Evolutionary conservation across 2,329 filamentous ascomycete species (phyloP), one percentile per base, ranked within the genome.

Genomic region (Penicillium sp.): DNA sequence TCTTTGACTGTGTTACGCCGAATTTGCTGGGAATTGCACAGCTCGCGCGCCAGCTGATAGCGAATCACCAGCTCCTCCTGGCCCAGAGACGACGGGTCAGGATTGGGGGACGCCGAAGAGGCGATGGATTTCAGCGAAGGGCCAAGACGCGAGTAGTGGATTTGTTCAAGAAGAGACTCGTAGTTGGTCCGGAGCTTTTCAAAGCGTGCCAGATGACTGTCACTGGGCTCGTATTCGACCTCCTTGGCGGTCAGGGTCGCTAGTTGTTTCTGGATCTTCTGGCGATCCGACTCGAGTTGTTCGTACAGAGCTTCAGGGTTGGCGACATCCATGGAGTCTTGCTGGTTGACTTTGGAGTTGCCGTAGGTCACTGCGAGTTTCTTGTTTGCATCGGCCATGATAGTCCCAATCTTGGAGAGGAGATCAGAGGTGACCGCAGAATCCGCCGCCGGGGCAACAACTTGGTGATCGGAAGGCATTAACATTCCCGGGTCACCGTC

Each of bases 341-440:
- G 71, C 11, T 86, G 70, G 38, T 82, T 77, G 11, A 77, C 72
- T 33, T 76, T 76, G 2, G 81, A 81, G 57, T 85, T 84, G 16
- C 74, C 74, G 35, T 70, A 70, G 32, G 64, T 62, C 13, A 61
- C 54, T 1, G 83, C 78, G 8, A 89, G 70, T 46, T 82, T 80
- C 51, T 80, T 77, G 45, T 86, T 80, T 49, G 85, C 85, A 41
- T 86, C 80, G 5, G 83, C 68, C 42, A 88, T 76, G 4, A 85
- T 70, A 3, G 80, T 76, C 3, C 78, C 77, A 50, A 87, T 82
- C 49, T 79, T 82, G 10, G 76, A 74, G 39, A 85, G 79, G 7
- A 88, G 74, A 3, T 78, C 78, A 42, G 78, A 82, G 16, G 82
- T 83, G 1, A 82, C 82, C 74, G 80, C 13, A 8, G 52, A 37